Percentiles rank a stretch among this genome's conserved stretches.
Conservation (phyloP, 208 protist species). For the Acanthamoeba comandoni region DNA sequence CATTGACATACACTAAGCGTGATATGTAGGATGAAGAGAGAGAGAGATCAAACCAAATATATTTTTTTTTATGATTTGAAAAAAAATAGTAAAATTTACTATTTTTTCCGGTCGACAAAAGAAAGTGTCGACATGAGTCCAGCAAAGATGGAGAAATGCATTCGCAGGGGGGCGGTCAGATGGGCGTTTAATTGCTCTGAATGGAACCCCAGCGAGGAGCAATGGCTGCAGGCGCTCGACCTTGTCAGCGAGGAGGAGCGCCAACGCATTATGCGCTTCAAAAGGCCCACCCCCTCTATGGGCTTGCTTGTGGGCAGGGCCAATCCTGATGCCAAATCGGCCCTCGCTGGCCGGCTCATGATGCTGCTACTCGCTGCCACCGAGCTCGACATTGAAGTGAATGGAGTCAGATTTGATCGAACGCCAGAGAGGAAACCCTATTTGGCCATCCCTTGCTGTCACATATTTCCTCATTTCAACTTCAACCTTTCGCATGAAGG, state of each 20-base stretch:
- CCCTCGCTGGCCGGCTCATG: slow-evolving; percentile 49
- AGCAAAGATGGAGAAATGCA: no score
- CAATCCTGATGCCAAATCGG: slow-evolving; percentile 68
- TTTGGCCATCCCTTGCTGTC: neutral
- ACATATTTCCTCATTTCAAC: slow-evolving; percentile 12
- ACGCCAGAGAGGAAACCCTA: slow-evolving; percentile 63
- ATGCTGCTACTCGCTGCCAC: neutral
- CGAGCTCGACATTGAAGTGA: neutral
- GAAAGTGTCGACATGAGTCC: no score
- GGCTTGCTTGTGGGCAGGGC: slow-evolving; percentile 31
- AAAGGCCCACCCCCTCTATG: neutral
- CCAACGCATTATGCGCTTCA: slow-evolving; percentile 42
- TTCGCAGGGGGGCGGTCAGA: neutral
- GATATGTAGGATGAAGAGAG: no score
- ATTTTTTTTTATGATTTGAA: no score
- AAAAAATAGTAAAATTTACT: no score
- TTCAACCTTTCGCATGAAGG: slow-evolving; percentile 71
- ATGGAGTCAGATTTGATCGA: slow-evolving; percentile 16
- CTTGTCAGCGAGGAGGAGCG: slow-evolving; percentile 3
- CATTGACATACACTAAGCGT: no score
- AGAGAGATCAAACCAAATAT: no score
- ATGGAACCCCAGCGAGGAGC: slow-evolving; percentile 43
- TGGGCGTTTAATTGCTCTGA: slow-evolving; percentile 28
- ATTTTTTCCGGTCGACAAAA: no score
- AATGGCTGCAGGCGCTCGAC: slow-evolving; percentile 11